Conservation (phyloP, 352 stramenopile species). For the Globisporangium sylvaticum region DNA sequence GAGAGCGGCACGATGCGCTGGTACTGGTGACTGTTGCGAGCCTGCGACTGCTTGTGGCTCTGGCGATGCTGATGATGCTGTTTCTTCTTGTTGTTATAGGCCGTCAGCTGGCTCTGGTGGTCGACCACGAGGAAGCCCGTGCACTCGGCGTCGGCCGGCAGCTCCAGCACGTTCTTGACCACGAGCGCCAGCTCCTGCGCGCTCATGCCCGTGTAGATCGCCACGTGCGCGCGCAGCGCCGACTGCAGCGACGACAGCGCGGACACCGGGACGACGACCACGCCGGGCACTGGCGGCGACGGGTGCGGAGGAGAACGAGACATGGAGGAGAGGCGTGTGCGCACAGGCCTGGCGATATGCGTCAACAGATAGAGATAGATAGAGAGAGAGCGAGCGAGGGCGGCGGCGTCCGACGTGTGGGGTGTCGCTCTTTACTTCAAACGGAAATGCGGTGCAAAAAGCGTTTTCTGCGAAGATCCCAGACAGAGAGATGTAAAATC, state of each 20-base stretch:
- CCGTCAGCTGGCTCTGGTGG: not conserved
- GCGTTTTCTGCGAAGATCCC: not conserved
- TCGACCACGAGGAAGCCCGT: slow-evolving; percentile 37
- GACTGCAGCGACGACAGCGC: slow-evolving; percentile 6
- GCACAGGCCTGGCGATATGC: not conserved
- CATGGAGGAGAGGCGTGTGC: not conserved
- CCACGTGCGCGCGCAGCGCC: slow-evolving; percentile 20
- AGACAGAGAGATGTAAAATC: not conserved
- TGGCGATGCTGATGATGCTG: slow-evolving; percentile 4
- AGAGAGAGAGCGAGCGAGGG: too few relatives aligned
- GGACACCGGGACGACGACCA: slow-evolving; percentile 6
- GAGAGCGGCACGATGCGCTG: slow-evolving; percentile 53
- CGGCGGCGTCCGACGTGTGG: too few relatives aligned
- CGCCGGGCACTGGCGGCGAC: not conserved
- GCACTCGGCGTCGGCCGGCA: slow-evolving; percentile 17
- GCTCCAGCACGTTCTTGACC: slow-evolving; percentile 29
- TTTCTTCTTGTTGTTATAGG: not conserved
- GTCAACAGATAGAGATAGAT: not conserved
- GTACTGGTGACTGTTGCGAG: not conserved
- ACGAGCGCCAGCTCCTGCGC: slow-evolving; percentile 41
- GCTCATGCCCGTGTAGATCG: slow-evolving; percentile 52
- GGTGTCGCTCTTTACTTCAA: not conserved
- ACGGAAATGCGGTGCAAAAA: not conserved
- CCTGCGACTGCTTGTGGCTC: not conserved
- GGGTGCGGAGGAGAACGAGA: not conserved